Percentiles rank a stretch among this genome's conserved stretches.
Conservation (phyloP, 176 grass and related monocot genomes). For the Avena insularis region DNA sequence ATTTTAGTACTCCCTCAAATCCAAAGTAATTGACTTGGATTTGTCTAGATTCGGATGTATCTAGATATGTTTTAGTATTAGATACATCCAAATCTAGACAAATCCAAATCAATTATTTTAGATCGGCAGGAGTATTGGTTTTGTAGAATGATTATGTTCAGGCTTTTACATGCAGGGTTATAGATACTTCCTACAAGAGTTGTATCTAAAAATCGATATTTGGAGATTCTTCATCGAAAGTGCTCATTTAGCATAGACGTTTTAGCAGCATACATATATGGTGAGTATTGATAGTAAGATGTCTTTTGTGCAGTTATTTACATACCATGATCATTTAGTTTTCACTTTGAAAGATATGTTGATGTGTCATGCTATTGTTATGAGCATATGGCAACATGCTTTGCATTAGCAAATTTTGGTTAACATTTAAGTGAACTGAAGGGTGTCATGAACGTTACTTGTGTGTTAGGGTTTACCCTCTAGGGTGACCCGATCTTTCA, state of each 20-base stretch:
- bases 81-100: too few relatives aligned
- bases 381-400: not conserved
- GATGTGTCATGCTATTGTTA: not conserved
- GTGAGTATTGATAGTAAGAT: not conserved
- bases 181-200: not conserved
- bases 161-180: not conserved
- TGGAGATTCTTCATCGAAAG: not conserved
- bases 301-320: not conserved
- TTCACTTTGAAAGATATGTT: not conserved
- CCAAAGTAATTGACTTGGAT: too few relatives aligned
- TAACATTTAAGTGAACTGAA: not conserved
- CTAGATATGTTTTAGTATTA: too few relatives aligned
- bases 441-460: too few relatives aligned
- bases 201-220: not conserved
- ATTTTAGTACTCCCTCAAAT: too few relatives aligned
- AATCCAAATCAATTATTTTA: too few relatives aligned
- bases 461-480: too few relatives aligned
- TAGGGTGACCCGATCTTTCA: too few relatives aligned
- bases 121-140: too few relatives aligned
- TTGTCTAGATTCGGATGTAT: too few relatives aligned
- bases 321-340: not conserved
- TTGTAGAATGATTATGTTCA: too few relatives aligned
- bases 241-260: not conserved
- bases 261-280: not conserved
- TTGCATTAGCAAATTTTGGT: not conserved